Evolutionary conservation across 805 yeast species (phyloP), one percentile per base, ranked within the genome.

Genomic region (Teunomyces lycoperdinae): DNA sequence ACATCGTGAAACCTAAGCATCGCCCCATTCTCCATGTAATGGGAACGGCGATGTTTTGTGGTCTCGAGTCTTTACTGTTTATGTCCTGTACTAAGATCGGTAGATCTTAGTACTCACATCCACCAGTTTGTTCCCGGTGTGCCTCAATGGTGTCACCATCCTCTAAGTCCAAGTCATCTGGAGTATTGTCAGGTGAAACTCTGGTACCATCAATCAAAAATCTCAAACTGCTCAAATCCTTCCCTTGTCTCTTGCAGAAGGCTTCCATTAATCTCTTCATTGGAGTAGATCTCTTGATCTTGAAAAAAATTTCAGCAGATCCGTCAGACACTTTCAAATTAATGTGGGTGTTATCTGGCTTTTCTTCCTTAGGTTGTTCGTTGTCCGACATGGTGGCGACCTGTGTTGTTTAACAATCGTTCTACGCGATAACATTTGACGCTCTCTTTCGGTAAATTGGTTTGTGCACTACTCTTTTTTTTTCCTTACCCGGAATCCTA

Each of bases 61-160:
- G 13, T 36, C 9, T 36, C 24, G 5, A 20, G 24, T 11, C 41
- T 20, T 36, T 17, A 36, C 28, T 10, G 26, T 36, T 16, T 17
- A 36, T 36, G 41, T 11, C 10, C 13, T 7, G 27, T 14, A 13
- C 14, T 36, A 9, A n/a, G n/a, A 13, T 9, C 17, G n/a, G n/a
- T n/a, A n/a, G n/a, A n/a, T n/a, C 11, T 28, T 14, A 41, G 26
- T 27, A 41, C 6, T 16, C 44, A 47, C 57, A 61, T 9, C 84
- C 89, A 53, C 95, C 88, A 48, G 85, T 85, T 74, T 94, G 99
- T 69, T 91, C 97, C 70, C 94, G 85, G 68, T 90, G 96, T 7
- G 97, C 99, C 70, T 94, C 99, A 56, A 94, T 91, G 56, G 87
- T 87, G 67, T 94, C 99, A 57, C 92, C 92, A 66, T 94, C 97